Evolutionary conservation across 352 stramenopile species (phyloP).

Genomic region (Phytophthora tubulina): DNA sequence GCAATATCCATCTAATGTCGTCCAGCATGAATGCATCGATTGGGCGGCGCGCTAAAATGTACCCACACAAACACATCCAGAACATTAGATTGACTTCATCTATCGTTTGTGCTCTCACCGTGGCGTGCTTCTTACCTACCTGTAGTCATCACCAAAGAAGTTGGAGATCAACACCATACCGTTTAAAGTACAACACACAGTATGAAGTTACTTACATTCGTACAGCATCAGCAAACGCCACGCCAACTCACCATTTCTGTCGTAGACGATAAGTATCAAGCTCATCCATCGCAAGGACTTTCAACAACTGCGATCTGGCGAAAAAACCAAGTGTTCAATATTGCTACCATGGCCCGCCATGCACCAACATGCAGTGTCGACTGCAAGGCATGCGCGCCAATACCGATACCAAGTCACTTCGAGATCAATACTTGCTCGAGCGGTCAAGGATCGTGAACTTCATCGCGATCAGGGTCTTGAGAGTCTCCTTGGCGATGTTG

Average conservation of each 20-base stretch:
- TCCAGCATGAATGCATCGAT: conserved; percentile 1
- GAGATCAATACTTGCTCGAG: conserved; percentile 62
- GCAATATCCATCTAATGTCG: conserved; percentile 7
- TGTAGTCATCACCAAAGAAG: too few species aligned
- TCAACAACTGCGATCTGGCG: conserved; percentile 8
- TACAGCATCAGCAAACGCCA: background rate
- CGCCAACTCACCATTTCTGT: conserved; percentile 4
- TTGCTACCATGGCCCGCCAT: conserved; percentile 17
- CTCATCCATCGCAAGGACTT: background rate
- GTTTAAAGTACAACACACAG: background rate
- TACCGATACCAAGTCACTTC: conserved; percentile 12
- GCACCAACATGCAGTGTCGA: conserved; percentile 3
- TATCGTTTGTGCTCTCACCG: background rate
- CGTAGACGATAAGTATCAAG: background rate
- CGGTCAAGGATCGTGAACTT: conserved; percentile 85
- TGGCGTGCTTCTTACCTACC: background rate
- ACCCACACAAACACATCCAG: conserved; percentile 20
- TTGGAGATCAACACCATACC: background rate
- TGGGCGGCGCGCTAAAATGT: conserved; percentile 4
- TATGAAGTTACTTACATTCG: conserved; percentile 9
- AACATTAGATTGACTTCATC: conserved; percentile 12
- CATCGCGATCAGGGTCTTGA: conserved; percentile 90
- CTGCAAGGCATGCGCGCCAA: conserved; percentile 15
- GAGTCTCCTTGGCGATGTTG: conserved; percentile 89
- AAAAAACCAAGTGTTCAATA: conserved; percentile 30